A percentile compares a stretch with the other conserved stretches of the same genome.
phyloP scores from a whole-genome alignment of 208 protist genomes.

The Leptomonas seymouri region DNA sequence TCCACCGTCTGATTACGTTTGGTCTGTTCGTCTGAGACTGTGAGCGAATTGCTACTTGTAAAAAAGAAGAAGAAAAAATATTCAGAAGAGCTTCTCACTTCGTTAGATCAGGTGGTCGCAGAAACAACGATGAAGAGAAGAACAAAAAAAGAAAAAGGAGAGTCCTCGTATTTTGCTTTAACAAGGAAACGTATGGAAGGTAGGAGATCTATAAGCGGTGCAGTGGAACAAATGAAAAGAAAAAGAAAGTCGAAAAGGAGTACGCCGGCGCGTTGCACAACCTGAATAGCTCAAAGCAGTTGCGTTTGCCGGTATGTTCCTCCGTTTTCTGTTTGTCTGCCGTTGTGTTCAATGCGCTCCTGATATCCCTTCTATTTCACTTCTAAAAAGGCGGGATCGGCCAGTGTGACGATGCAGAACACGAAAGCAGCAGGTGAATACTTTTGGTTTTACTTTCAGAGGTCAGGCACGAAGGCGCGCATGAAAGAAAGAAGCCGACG shows the following conservation, averaged over 20 bases:
- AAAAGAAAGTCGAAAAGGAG: not conserved
- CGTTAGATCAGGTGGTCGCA: no score
- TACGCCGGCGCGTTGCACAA: not conserved
- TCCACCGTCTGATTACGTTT: no score
- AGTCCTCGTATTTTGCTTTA: not conserved
- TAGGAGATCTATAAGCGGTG: constrained; percentile 6
- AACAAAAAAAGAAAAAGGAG: not conserved
- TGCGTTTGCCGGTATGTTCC: not conserved
- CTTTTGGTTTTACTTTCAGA: no score
- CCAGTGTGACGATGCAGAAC: not conserved
- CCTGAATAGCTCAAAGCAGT: not conserved
- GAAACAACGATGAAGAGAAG: no score
- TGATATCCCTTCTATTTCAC: not conserved
- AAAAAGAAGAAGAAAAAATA: not conserved
- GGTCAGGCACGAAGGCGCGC: not conserved
- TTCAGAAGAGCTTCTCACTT: no score
- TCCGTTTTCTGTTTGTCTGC: not conserved
- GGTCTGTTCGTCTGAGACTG: no score
- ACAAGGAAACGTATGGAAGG: not conserved
- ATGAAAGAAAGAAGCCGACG: not conserved
- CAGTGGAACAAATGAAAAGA: not conserved
- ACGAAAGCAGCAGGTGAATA: not conserved
- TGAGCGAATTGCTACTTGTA: no score
- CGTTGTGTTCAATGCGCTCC: not conserved
- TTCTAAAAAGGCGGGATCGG: not conserved